phyloP scores from a whole-genome alignment of 371 early-diverging fungal genomes.

The Apophysomyces ossiformis region DNA sequence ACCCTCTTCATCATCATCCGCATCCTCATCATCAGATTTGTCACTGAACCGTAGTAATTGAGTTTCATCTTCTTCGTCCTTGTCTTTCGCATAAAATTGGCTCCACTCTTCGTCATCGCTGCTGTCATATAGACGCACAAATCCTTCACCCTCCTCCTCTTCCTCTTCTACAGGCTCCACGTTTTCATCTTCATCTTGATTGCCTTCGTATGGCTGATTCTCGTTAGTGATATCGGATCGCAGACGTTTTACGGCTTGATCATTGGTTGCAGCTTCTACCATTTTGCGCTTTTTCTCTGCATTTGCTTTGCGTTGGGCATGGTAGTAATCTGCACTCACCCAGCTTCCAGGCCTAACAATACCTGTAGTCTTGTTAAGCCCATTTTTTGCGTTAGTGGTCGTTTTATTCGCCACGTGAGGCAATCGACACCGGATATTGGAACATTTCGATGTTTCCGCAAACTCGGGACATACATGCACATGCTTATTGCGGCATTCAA shows the following conservation, averaged over 20 bases:
- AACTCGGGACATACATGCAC: conserved; percentile 66
- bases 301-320: conserved; percentile 32
- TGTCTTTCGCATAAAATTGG: conserved; percentile 18
- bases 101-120: conserved; percentile 47
- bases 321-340: conserved; percentile 38
- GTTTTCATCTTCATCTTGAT: conserved; percentile 12
- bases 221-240: conserved; percentile 14
- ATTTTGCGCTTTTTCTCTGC: conserved; percentile 23
- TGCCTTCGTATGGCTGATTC: conserved; percentile 8
- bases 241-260: conserved; percentile 13
- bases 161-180: conserved; percentile 10
- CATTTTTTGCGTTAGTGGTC: conserved; percentile 20
- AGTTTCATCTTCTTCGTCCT: conserved; percentile 3
- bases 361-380: conserved; percentile 26
- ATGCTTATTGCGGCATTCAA: conserved; percentile 55
- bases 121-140: conserved; percentile 46
- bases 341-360: conserved; percentile 38
- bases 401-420: conserved; percentile 57
- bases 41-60: conserved; percentile 21
- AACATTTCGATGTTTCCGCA: conserved; percentile 56
- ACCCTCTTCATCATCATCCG: conserved; percentile 11
- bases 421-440: conserved; percentile 60
- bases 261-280: conserved; percentile 9
- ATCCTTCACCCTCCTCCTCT: conserved; percentile 28
- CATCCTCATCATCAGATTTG: conserved; percentile 13